These are phyloP conservation scores for Stachybotrys chartarum DNA, from an alignment of 2,329 filamentous ascomycete species.

Conservation along the genomic window DNA sequence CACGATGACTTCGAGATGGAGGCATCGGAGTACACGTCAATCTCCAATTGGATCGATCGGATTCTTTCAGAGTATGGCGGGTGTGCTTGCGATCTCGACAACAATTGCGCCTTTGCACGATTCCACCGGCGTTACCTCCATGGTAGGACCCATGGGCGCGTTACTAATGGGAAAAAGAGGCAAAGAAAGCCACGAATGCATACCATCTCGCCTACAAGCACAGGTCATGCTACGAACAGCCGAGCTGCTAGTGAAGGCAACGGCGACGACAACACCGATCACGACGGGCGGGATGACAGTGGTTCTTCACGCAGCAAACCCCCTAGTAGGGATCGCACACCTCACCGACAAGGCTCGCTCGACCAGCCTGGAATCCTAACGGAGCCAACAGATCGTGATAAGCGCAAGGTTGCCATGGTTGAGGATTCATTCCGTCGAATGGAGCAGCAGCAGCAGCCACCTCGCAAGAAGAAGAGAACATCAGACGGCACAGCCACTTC, in stretches of 20 bases:
- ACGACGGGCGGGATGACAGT: slow-evolving; percentile 39
- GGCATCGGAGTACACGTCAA: slow-evolving; percentile 51
- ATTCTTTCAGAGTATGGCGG: slow-evolving; percentile 73
- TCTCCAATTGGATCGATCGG: slow-evolving; percentile 58
- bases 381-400: slow-evolving; percentile 59
- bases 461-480: slow-evolving; percentile 54
- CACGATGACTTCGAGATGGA: slow-evolving; percentile 48
- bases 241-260: slow-evolving; percentile 57
- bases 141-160: slow-evolving; percentile 33
- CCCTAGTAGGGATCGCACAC: slow-evolving; percentile 58
- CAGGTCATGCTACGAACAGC: slow-evolving; percentile 55
- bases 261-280: slow-evolving; percentile 45
- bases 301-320: slow-evolving; percentile 55
- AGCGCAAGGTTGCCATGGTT: slow-evolving; percentile 59
- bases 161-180: slow-evolving; percentile 37
- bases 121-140: slow-evolving; percentile 52
- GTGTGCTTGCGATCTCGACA: slow-evolving; percentile 63
- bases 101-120: slow-evolving; percentile 56
- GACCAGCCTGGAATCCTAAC: slow-evolving; percentile 54
- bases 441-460: slow-evolving; percentile 48
- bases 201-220: slow-evolving; percentile 54
- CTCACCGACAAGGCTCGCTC: slow-evolving; percentile 51
- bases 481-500: slow-evolving; percentile 43
- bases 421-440: slow-evolving; percentile 57
- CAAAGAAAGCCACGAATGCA: slow-evolving; percentile 47